Evolutionary conservation across 192 early-diverging fungal species (phyloP), one percentile per base, ranked within the genome.

Genomic region (Phlyctochytrium planicorne): DNA sequence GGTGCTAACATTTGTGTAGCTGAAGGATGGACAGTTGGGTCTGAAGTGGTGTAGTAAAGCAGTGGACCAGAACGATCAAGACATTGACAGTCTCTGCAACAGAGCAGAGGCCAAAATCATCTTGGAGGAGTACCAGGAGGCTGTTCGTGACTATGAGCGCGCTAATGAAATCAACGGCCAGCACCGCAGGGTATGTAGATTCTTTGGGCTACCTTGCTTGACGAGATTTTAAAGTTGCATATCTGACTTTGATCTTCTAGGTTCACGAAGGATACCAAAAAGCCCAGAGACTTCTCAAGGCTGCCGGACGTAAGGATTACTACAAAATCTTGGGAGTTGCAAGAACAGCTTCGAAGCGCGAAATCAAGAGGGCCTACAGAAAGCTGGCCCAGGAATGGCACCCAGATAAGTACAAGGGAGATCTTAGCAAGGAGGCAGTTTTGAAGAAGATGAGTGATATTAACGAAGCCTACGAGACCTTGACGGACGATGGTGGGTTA

Each of bases 321-420:
- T 98, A 98, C 84, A 98, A 98, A 80, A 87, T 97, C 17, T 76
- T 98, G 33, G 95, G 83, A 12, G 88, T 98, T 0, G 59, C 90
- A 3, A 79, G 88, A 14, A 81, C 86, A 47, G 95, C 95, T 0
- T 75, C 83, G 47, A 74, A 82, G 55, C 55, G 83, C 3, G 92
- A 97, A 24, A 94, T 98, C 75, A 95, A 93, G 73, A 93, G 90
- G 78, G 97, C 95, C 17, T 97, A 84, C 80, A 81, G 94, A 59
- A 93, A 93, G 73, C 75, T 93, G 73, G 94, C 92, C 20, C 86
- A 94, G 69, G 78, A 90, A 73, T 95, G 91, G 89, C 83, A 85
- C 62, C 83, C 83, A 6, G 83, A 85, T 56, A 85, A 80, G 60
- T 79, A 82, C 66, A 25, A 68, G 17, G 94, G 93, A 31, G 93